phyloP scores from a whole-genome alignment of 768 basidiomycete genomes.

The Rhizopogon vulgaris region DNA sequence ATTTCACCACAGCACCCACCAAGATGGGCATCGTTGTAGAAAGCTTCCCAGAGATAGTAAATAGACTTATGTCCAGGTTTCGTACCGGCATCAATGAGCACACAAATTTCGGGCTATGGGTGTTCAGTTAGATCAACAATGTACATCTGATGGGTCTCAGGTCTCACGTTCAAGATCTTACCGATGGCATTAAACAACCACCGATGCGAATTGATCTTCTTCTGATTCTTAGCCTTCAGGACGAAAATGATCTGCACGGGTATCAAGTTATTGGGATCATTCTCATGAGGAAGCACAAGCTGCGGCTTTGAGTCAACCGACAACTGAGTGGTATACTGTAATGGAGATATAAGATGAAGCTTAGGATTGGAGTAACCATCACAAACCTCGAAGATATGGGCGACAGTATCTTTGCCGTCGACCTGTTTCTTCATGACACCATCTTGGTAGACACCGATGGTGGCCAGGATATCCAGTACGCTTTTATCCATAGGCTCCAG shows the following conservation, averaged over 20 bases:
- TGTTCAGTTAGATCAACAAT: neutral
- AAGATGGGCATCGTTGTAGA: constrained; percentile 72
- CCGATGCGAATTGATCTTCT: constrained; percentile 93
- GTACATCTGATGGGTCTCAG: constrained; percentile 22
- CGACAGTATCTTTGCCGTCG: constrained; percentile 83
- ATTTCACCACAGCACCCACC: constrained; percentile 94
- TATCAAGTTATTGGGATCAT: constrained; percentile 88
- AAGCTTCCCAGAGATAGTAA: constrained; percentile 92
- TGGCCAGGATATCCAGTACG: constrained; percentile 82
- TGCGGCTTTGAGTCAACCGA: constrained; percentile 89
- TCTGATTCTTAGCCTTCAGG: constrained; percentile 90
- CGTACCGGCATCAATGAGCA: constrained; percentile 92
- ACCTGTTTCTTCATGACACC: constrained; percentile 93
- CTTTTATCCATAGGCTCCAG: constrained; percentile 95
- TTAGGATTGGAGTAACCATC: neutral
- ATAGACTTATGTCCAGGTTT: constrained; percentile 96
- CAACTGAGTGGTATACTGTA: constrained; percentile 91
- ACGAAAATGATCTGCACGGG: constrained; percentile 90
- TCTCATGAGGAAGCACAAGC: constrained; percentile 82
- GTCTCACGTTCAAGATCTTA: constrained; percentile 60
- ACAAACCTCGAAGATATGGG: constrained; percentile 89
- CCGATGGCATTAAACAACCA: constrained; percentile 97
- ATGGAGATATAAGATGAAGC: constrained; percentile 2
- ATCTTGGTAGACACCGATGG: constrained; percentile 90
- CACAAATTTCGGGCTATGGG: constrained; percentile 79